These are phyloP conservation scores for Solanum chacoense DNA, from an alignment of 305 asterid genomes.

Conservation along the genomic window DNA sequence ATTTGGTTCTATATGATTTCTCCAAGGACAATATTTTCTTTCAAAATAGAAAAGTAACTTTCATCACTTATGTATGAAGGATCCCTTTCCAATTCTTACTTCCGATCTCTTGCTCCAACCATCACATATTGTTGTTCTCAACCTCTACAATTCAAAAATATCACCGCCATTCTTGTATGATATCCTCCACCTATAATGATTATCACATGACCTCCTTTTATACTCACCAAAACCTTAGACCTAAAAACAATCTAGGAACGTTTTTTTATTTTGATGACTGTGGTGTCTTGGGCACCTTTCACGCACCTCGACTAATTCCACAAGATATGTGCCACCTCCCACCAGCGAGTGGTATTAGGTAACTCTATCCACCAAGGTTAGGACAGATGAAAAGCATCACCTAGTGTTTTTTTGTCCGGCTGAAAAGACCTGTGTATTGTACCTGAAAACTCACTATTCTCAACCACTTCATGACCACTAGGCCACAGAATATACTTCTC, in stretches of 20 bases:
- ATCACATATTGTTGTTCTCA: background rate
- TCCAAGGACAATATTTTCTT: background rate
- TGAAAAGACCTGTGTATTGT: too few relatives aligned
- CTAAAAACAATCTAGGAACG: too few relatives aligned
- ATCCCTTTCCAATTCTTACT: background rate
- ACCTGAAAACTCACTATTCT: too few relatives aligned
- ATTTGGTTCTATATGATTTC: too few relatives aligned
- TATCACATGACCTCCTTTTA: background rate
- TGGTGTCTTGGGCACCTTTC: too few relatives aligned
- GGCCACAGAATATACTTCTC: background rate
- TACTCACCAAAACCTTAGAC: background rate
- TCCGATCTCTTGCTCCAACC: background rate
- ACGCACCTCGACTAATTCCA: too few relatives aligned
- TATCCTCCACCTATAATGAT: background rate
- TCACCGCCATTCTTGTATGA: too few relatives aligned
- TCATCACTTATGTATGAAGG: background rate
- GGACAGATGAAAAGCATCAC: background rate
- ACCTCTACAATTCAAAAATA: background rate
- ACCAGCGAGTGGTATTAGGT: background rate
- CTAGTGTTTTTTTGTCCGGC: background rate
- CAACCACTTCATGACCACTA: background rate
- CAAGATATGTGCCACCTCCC: too few relatives aligned
- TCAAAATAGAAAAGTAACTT: background rate
- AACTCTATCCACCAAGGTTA: background rate
- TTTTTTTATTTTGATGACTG: too few relatives aligned